Evolutionary conservation across 805 yeast species (phyloP).

Genomic region (Starmerella floricola): DNA sequence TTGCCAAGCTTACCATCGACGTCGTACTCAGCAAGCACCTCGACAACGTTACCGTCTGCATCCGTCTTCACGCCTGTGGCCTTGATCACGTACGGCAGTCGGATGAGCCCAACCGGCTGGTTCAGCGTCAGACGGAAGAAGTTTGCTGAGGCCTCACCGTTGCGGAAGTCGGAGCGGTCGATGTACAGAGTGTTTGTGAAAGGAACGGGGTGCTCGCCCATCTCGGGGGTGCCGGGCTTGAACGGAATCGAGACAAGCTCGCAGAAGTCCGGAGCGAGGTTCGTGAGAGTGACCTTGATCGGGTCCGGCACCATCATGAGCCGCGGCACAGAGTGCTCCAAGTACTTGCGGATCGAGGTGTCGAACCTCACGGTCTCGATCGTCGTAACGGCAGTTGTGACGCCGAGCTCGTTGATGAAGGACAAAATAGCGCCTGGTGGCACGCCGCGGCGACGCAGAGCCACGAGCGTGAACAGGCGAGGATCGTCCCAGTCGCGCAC

Average conservation of each 20-base stretch:
- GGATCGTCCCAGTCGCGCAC: slow-evolving; percentile 99
- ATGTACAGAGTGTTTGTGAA: slow-evolving; percentile 71
- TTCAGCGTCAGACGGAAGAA: slow-evolving; percentile 89
- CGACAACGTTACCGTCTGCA: slow-evolving; percentile 48
- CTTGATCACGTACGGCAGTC: slow-evolving; percentile 71
- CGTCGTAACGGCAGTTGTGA: slow-evolving; percentile 83
- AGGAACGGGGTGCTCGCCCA: slow-evolving; percentile 64
- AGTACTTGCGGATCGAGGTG: slow-evolving; percentile 69
- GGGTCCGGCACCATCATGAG: slow-evolving; percentile 89
- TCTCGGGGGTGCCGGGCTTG: slow-evolving; percentile 70
- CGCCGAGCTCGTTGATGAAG: slow-evolving; percentile 91
- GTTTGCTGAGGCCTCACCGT: slow-evolving; percentile 40
- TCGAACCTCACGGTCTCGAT: slow-evolving; percentile 87
- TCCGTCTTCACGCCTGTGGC: slow-evolving; percentile 59
- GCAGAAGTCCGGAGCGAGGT: slow-evolving; percentile 60
- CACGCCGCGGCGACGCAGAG: slow-evolving; percentile 90
- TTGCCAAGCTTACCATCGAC: slow-evolving; percentile 44
- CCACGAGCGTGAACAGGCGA: slow-evolving; percentile 85
- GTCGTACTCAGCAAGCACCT: slow-evolving; percentile 71
- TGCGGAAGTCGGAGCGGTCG: slow-evolving; percentile 80
- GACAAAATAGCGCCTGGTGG: slow-evolving; percentile 97
- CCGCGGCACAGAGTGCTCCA: slow-evolving; percentile 88
- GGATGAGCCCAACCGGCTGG: slow-evolving; percentile 88
- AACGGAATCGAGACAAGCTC: slow-evolving; percentile 69
- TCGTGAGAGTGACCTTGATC: slow-evolving; percentile 67